Evolutionary conservation across 2,329 filamentous ascomycete species (phyloP).

Genomic region (Cercospora nicotianae): DNA sequence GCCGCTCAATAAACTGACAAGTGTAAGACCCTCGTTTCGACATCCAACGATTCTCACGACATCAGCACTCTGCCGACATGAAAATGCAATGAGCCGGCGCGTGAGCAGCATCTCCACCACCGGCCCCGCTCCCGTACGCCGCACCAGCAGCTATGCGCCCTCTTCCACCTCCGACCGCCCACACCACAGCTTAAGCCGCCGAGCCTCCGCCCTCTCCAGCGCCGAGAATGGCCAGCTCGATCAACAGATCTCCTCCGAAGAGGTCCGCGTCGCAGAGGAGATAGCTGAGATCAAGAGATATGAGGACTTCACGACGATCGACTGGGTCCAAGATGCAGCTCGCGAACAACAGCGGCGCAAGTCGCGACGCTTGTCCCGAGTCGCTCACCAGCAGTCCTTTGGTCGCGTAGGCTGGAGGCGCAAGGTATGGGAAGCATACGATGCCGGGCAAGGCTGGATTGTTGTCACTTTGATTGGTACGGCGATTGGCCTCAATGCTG

Average conservation of each 20-base stretch:
- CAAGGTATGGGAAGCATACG: slow-evolving; percentile 81
- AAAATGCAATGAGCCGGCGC: slow-evolving; percentile 50
- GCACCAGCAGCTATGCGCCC: slow-evolving; percentile 28
- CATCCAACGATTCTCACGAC: neutral
- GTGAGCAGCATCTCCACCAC: slow-evolving; percentile 40
- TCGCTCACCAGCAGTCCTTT: slow-evolving; percentile 68
- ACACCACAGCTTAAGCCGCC: slow-evolving; percentile 55
- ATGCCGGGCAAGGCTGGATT: slow-evolving; percentile 96
- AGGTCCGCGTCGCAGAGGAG: slow-evolving; percentile 82
- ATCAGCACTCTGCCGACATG: slow-evolving; percentile 6
- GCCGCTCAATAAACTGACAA: neutral
- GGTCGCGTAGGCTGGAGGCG: slow-evolving; percentile 76
- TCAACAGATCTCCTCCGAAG: slow-evolving; percentile 55
- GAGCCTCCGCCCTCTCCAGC: slow-evolving; percentile 67
- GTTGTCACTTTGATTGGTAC: slow-evolving; percentile 90
- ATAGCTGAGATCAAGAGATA: slow-evolving; percentile 98
- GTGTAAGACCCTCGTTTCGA: neutral
- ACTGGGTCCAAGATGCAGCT: slow-evolving; percentile 97
- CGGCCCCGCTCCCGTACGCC: slow-evolving; percentile 23
- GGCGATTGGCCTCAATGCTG: slow-evolving; percentile 92
- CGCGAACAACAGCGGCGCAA: slow-evolving; percentile 83
- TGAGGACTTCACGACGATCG: slow-evolving; percentile 96
- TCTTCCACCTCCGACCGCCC: slow-evolving; percentile 18
- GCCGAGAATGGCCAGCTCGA: slow-evolving; percentile 61
- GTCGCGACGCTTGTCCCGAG: slow-evolving; percentile 69